Conservation (phyloP, 139 green algal genomes). For the Tetraselmis chui region DNA sequence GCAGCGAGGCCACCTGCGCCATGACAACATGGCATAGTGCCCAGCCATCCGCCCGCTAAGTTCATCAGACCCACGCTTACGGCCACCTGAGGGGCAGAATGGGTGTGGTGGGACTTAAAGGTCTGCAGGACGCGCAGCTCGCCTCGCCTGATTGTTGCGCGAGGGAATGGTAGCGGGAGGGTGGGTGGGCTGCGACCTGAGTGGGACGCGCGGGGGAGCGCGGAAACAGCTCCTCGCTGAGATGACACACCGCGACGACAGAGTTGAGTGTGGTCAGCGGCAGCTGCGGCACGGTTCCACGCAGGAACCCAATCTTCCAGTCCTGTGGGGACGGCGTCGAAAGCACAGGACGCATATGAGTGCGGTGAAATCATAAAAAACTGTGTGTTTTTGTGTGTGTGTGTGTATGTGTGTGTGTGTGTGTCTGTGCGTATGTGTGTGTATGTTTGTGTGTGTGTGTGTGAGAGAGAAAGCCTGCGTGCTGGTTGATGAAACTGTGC, state of each 20-base stretch:
- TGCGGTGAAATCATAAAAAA: too few species aligned
- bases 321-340: conserved; percentile 19
- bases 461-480: too few species aligned
- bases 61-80: conserved; percentile 67
- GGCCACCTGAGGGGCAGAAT: conserved; percentile 26
- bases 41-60: conserved; percentile 60
- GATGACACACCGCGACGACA: conserved; percentile 63
- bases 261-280: conserved; percentile 67
- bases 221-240: conserved; percentile 58
- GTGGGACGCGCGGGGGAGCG: conserved; percentile 13
- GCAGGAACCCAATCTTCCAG: conserved; percentile 23
- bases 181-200: conserved; percentile 15
- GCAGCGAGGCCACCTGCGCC: conserved; percentile 69
- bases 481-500: too few species aligned
- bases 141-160: too few species aligned
- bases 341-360: background rate
- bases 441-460: too few species aligned
- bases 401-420: too few species aligned
- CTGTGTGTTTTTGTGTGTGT: too few species aligned
- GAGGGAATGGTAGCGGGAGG: too few species aligned
- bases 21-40: conserved; percentile 71
- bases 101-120: too few species aligned
- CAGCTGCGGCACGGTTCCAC: conserved; percentile 36
- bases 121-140: too few species aligned
- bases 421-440: too few species aligned